Percentiles rank a stretch among this genome's conserved stretches.
Evolutionary conservation across 371 early-diverging fungal species (phyloP).

Genomic region (Coemansia sp.): DNA sequence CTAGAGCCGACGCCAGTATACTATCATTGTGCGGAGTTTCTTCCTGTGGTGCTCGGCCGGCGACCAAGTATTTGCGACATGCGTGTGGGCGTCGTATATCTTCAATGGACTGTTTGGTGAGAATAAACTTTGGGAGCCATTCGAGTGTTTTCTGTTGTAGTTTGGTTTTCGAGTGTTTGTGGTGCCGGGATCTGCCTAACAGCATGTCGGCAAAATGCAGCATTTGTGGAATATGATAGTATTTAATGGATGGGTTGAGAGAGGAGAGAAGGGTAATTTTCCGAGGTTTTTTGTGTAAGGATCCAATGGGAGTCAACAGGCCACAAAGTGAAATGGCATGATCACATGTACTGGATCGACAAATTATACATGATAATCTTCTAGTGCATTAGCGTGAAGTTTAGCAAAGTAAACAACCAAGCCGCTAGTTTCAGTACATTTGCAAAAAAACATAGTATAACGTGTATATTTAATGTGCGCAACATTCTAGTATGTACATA

Average conservation of each 20-base stretch:
- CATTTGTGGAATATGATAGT: background rate
- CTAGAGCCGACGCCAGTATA: background rate
- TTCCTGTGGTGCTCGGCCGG: background rate
- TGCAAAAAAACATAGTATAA: too few species aligned
- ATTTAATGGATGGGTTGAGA: background rate
- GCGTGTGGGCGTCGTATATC: slow-evolving; percentile 29
- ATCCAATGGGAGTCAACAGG: too few species aligned
- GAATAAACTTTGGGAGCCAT: slow-evolving; percentile 25
- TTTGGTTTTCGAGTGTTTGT: background rate
- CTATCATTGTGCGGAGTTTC: too few species aligned
- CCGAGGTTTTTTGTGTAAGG: background rate
- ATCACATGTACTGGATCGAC: too few species aligned
- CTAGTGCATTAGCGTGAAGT: too few species aligned
- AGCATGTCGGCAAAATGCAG: background rate
- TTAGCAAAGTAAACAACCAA: too few species aligned
- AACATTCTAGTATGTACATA: slow-evolving; percentile 39
- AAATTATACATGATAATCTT: too few species aligned
- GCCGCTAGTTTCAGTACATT: too few species aligned
- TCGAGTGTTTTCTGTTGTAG: slow-evolving; percentile 8
- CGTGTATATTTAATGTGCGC: background rate
- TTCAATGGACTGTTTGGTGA: slow-evolving; percentile 13
- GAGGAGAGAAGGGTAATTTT: background rate
- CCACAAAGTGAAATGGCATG: too few species aligned
- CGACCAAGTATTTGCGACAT: slow-evolving; percentile 21
- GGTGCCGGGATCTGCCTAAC: background rate